Evolutionary conservation across 371 early-diverging fungal genomes (phyloP).

Genomic region (Smittium mucronatum): DNA sequence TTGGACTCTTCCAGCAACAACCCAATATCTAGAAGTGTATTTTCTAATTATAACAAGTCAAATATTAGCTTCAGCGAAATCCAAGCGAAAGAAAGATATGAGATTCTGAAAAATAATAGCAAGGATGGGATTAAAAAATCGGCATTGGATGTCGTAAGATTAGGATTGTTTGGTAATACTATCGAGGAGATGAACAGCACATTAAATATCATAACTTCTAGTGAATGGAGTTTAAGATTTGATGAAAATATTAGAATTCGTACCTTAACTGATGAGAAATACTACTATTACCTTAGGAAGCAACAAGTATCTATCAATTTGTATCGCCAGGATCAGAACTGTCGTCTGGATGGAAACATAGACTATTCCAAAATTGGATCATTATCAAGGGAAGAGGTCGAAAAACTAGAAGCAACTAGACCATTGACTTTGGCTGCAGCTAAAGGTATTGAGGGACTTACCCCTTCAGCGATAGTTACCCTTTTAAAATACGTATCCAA

Average conservation of each 20-base stretch:
- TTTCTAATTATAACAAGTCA: background rate
- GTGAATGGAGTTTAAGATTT: conserved; percentile 21
- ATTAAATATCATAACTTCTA: conserved; percentile 16
- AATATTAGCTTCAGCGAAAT: background rate
- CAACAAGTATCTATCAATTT: conserved; percentile 47
- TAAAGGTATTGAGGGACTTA: conserved; percentile 74
- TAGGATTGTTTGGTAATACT: conserved; percentile 19
- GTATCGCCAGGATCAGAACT: conserved; percentile 49
- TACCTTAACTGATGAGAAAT: conserved; percentile 40
- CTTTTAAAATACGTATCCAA: conserved; percentile 46
- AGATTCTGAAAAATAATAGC: background rate
- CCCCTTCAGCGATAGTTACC: conserved; percentile 59
- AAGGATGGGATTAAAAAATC: conserved; percentile 19
- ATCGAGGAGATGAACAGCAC: conserved; percentile 12
- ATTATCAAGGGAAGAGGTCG: conserved; percentile 57
- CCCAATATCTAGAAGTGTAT: background rate
- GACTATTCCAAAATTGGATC: conserved; percentile 54
- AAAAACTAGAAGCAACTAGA: conserved; percentile 46
- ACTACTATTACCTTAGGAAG: conserved; percentile 52
- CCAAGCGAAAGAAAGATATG: background rate
- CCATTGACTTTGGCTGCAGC: conserved; percentile 71
- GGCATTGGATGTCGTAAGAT: conserved; percentile 32
- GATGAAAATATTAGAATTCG: conserved; percentile 22
- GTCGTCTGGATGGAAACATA: conserved; percentile 46
- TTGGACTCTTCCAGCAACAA: background rate